A percentile compares a stretch with the other conserved stretches of the same genome.
Evolutionary conservation across 2,329 filamentous ascomycete species (phyloP).

Genomic region (Colletotrichum sp.): DNA sequence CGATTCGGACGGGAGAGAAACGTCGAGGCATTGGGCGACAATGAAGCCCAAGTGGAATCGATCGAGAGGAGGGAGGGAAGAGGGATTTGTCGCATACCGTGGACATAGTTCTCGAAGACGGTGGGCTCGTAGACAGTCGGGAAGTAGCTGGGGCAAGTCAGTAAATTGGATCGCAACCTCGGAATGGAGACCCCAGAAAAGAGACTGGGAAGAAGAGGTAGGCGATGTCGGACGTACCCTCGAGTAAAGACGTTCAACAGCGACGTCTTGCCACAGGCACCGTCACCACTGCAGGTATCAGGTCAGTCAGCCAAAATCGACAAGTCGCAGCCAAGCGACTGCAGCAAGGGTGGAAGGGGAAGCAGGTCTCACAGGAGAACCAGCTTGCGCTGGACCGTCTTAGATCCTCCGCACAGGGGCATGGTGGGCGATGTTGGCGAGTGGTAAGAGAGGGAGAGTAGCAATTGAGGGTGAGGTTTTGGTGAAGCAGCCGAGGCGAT

Average conservation of each 20-base stretch:
- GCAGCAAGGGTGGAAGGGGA: slow-evolving; percentile 16
- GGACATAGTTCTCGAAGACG: slow-evolving; percentile 98
- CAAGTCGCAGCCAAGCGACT: background rate
- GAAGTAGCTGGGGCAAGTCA: slow-evolving; percentile 72
- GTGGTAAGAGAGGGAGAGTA: background rate
- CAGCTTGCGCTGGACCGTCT: slow-evolving; percentile 95
- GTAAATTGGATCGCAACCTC: background rate
- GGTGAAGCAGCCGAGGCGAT: background rate
- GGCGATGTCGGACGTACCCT: slow-evolving; percentile 67
- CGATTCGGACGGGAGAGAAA: background rate
- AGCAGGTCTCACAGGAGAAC: slow-evolving; percentile 77
- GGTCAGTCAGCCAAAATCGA: slow-evolving; percentile 10
- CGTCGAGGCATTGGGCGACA: background rate
- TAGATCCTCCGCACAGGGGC: slow-evolving; percentile 68
- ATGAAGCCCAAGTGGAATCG: background rate
- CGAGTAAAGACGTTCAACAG: slow-evolving; percentile 97
- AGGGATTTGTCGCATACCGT: slow-evolving; percentile 64
- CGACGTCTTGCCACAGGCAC: slow-evolving; percentile 96
- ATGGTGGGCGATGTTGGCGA: background rate
- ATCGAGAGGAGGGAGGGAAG: background rate
- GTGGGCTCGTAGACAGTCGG: slow-evolving; percentile 98
- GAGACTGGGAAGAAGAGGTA: background rate
- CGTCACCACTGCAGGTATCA: slow-evolving; percentile 73
- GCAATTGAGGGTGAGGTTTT: background rate
- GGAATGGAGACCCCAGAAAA: background rate